Percentiles rank a stretch among this genome's conserved stretches.
These are phyloP conservation scores for Aspergillus sp. DNA, from an alignment of 2,329 filamentous ascomycete genomes.

Conservation along the genomic window DNA sequence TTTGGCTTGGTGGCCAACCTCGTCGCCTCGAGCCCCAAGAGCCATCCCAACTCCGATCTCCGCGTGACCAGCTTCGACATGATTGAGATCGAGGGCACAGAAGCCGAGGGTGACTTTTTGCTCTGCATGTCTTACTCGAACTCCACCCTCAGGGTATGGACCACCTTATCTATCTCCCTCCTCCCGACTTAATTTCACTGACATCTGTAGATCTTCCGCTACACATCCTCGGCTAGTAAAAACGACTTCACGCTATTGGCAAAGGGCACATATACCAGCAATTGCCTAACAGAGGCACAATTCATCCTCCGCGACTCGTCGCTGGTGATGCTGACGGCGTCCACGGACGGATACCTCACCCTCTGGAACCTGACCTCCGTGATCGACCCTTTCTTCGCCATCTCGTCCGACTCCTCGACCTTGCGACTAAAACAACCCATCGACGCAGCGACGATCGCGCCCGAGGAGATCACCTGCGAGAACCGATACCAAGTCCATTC, in stretches of 20 bases:
- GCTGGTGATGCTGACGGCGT: conserved; percentile 56
- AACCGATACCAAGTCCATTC: conserved; percentile 65
- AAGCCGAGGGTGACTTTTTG: conserved; percentile 44
- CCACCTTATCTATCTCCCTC: not conserved
- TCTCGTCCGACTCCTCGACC: conserved; percentile 11
- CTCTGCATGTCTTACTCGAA: conserved; percentile 80
- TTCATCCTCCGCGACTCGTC: conserved; percentile 47
- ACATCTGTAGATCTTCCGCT: conserved; percentile 46
- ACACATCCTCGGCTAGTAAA: conserved; percentile 23
- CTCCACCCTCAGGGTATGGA: conserved; percentile 65
- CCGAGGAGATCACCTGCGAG: conserved; percentile 33
- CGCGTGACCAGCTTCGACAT: conserved; percentile 79
- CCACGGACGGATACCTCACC: conserved; percentile 77
- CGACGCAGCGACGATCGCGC: conserved; percentile 21
- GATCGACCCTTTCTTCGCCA: conserved; percentile 29
- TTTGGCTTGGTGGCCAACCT: conserved; percentile 55
- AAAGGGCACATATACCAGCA: conserved; percentile 63
- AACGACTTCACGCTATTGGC: conserved; percentile 47
- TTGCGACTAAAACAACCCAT: conserved; percentile 21
- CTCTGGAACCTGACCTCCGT: conserved; percentile 53
- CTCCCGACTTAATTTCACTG: not conserved
- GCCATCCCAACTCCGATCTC: conserved; percentile 61
- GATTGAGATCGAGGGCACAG: conserved; percentile 27
- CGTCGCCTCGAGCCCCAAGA: conserved; percentile 50
- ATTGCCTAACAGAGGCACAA: conserved; percentile 69